Percentiles rank a stretch among this genome's conserved stretches.
These are phyloP conservation scores for Pseudocercospora fijiensis DNA, from an alignment of 2,329 filamentous ascomycete species.

Conservation along the genomic window DNA sequence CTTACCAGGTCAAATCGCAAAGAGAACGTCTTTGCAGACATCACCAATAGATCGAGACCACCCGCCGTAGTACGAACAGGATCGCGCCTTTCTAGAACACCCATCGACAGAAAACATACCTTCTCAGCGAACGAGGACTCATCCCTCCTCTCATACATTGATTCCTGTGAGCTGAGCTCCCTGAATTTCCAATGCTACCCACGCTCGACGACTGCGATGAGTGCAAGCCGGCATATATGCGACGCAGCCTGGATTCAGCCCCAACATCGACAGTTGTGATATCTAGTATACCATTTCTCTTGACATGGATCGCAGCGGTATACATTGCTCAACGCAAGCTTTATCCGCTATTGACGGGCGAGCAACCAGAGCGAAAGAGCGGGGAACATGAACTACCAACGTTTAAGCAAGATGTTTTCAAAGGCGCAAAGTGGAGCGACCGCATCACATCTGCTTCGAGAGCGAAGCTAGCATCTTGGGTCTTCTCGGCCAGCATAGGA, in stretches of 20 bases:
- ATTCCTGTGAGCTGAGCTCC: neutral
- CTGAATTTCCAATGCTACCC: slow-evolving; percentile 35
- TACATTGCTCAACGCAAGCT: slow-evolving; percentile 65
- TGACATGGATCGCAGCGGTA: slow-evolving; percentile 66
- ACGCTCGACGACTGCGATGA: slow-evolving; percentile 53
- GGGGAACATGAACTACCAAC: slow-evolving; percentile 63
- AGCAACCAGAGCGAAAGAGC: slow-evolving; percentile 50
- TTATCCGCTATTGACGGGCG: slow-evolving; percentile 68
- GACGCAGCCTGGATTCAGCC: slow-evolving; percentile 44
- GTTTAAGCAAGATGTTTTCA: slow-evolving; percentile 53
- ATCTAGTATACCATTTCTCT: slow-evolving; percentile 66
- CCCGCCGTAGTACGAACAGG: neutral
- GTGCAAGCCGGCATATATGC: slow-evolving; percentile 56
- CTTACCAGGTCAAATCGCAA: neutral
- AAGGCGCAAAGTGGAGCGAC: slow-evolving; percentile 24
- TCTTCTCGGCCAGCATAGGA: slow-evolving; percentile 75
- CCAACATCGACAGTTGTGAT: slow-evolving; percentile 56
- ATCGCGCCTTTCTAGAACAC: neutral
- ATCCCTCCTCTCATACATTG: neutral
- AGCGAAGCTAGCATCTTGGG: slow-evolving; percentile 47
- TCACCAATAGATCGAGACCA: neutral
- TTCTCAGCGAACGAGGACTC: neutral
- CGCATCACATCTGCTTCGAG: slow-evolving; percentile 30
- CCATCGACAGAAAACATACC: neutral
- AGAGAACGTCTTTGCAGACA: neutral